phyloP scores from a whole-genome alignment of 1,284 basidiomycete genomes.

The Tylopilus sp. region DNA sequence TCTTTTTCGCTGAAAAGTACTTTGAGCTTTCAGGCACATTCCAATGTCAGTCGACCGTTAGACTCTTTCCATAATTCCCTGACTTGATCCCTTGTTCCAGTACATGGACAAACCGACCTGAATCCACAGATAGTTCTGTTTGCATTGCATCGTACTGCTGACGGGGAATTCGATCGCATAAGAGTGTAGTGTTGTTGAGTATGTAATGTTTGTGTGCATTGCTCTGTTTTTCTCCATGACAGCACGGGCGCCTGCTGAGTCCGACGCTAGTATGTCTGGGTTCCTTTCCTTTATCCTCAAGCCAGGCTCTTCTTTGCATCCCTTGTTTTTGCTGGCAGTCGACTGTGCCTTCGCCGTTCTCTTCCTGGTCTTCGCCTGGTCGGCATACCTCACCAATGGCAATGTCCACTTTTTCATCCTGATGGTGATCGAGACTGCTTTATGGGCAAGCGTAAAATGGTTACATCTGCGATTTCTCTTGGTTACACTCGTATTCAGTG shows the following conservation, averaged over 20 bases:
- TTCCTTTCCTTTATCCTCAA: slow-evolving; percentile 56
- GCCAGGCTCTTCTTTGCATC: slow-evolving; percentile 71
- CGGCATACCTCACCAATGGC: slow-evolving; percentile 54
- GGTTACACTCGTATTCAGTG: neutral
- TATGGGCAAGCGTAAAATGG: slow-evolving; percentile 82
- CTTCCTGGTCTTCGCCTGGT: slow-evolving; percentile 52
- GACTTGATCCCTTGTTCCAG: slow-evolving; percentile 12
- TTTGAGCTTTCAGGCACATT: slow-evolving; percentile 44
- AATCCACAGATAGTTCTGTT: slow-evolving; percentile 4
- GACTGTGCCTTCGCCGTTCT: slow-evolving; percentile 58
- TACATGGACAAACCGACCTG: slow-evolving; percentile 2
- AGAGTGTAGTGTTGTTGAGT: slow-evolving; percentile 15
- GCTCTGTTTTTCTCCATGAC: neutral
- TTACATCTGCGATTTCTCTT: slow-evolving; percentile 31
- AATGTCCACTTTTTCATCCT: slow-evolving; percentile 62
- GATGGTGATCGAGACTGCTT: slow-evolving; percentile 55
- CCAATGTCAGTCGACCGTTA: slow-evolving; percentile 29
- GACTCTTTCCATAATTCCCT: neutral
- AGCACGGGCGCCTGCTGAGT: slow-evolving; percentile 20
- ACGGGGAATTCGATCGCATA: neutral
- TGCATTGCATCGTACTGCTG: slow-evolving; percentile 5
- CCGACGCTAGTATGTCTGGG: slow-evolving; percentile 4
- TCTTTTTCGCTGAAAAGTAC: slow-evolving; percentile 39
- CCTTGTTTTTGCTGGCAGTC: slow-evolving; percentile 60
- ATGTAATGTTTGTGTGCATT: slow-evolving; percentile 16